These are phyloP conservation scores for Suillus occidentalis DNA, from an alignment of 768 basidiomycete species.

Conservation along the genomic window DNA sequence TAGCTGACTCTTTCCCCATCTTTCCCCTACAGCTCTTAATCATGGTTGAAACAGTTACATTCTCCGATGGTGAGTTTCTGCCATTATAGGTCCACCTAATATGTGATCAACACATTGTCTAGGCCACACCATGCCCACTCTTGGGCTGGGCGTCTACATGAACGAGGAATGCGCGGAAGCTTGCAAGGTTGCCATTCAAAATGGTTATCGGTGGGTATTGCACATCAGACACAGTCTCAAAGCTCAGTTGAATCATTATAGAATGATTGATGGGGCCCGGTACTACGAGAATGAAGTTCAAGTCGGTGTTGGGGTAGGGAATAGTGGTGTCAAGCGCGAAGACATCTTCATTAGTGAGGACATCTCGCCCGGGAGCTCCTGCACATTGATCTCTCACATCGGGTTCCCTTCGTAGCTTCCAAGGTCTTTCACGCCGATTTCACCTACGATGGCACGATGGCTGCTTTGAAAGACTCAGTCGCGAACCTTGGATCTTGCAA, in stretches of 20 bases:
- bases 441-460: slow-evolving; percentile 50
- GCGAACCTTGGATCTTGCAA: slow-evolving; percentile 49
- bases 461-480: slow-evolving; percentile 57
- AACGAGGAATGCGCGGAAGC: slow-evolving; percentile 12
- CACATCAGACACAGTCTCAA: neutral
- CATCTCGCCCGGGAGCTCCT: neutral
- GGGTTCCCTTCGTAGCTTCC: slow-evolving; percentile 1
- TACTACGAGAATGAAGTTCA: slow-evolving; percentile 57
- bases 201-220: slow-evolving; percentile 11
- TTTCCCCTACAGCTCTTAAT: neutral
- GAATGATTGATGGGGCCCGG: slow-evolving; percentile 59
- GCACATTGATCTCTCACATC: neutral
- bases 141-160: slow-evolving; percentile 17
- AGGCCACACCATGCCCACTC: slow-evolving; percentile 17
- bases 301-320: slow-evolving; percentile 52
- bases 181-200: slow-evolving; percentile 11
- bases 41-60: slow-evolving; percentile 6
- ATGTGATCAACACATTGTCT: neutral
- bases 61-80: slow-evolving; percentile 5
- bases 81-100: too few relatives aligned
- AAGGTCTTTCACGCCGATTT: slow-evolving; percentile 7
- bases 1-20: neutral
- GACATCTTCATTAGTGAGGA: slow-evolving; percentile 61
- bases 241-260: slow-evolving; percentile 6
- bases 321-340: slow-evolving; percentile 48